Base-by-base conservation (phyloP, 257 asterid genomes). In the Hygrophila difformis region DNA sequence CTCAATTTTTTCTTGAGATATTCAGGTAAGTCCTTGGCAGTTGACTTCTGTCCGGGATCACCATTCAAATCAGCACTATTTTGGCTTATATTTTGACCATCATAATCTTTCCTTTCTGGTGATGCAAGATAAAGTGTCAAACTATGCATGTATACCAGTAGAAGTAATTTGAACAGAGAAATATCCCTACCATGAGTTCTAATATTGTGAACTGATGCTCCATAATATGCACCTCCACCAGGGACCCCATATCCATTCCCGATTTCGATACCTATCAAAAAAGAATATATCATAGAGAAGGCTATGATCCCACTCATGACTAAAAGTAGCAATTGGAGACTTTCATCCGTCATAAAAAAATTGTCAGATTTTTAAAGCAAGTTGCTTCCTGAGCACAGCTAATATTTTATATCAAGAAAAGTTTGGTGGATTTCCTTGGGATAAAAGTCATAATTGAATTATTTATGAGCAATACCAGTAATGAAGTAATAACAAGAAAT, bases 231-330 rank as follows among this genome's bases (percentile, higher is more conserved):
- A 66, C 88, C 92, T 26, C 99, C 96, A 38, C 99, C 95, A 11
- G 99, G 99, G 65, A 91, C 99, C n/a, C 99, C 99, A 56, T 91
- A 91, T 34, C 99, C 99, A 67, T 91, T 91, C 62, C 96, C 96
- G 38, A 91, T 89, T 65, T 89, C 98, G 56, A 71, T 79, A 34
- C 92, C 96, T 89, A 46, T 50, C 40, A 62, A 61, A 29, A 36
- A 24, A 20, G 17, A 35, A 29, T 28, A 39, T 24, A 44, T 47
- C 18, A 29, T 26, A 2, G 33, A 37, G 11, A 42, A 36, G 16
- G 8, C 6, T 8, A 24, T 3, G 3, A 24, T 7, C 22, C 3
- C 5, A 7, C 5, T 41, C 10, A 2, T 22, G 6, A 41, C 4
- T 1, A 11, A 15, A 4, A 15, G 2, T 24, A 11, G 47, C 18